Percentiles rank a stretch among this genome's conserved stretches.
Conservation (phyloP, 352 stramenopile genomes). For the Thalassiosira hispida region DNA sequence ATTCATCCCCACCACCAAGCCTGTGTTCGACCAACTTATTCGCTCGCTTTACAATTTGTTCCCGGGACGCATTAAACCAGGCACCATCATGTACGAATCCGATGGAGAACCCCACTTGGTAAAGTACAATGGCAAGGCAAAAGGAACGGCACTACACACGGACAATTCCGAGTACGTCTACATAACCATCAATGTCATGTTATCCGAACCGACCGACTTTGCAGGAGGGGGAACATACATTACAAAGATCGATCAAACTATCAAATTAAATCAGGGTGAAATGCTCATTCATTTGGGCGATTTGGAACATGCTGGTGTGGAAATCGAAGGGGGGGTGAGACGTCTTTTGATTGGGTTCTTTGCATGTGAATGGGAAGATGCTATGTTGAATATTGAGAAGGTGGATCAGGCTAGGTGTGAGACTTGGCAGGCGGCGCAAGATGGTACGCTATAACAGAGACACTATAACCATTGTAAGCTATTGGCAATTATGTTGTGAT, state of each 20-base stretch:
- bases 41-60: slow-evolving; percentile 18
- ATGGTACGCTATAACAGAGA: too few species aligned
- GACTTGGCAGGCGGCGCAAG: too few species aligned
- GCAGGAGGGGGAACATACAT: slow-evolving; percentile 51
- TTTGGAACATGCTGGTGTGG: slow-evolving; percentile 40
- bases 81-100: slow-evolving; percentile 22
- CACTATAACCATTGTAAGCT: too few species aligned
- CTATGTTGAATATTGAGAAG: too few species aligned
- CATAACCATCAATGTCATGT: slow-evolving; percentile 41
- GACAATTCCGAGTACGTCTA: slow-evolving; percentile 39
- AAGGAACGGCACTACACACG: slow-evolving; percentile 20
- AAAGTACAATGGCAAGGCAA: slow-evolving; percentile 31
- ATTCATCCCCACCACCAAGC: slow-evolving; percentile 18
- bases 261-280: slow-evolving; percentile 43
- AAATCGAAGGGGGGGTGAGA: slow-evolving; percentile 32
- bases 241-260: slow-evolving; percentile 23
- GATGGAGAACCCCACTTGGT: slow-evolving; percentile 42
- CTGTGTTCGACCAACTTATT: slow-evolving; percentile 24
- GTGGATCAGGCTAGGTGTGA: too few species aligned
- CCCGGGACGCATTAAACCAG: neutral
- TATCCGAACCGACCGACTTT: slow-evolving; percentile 37
- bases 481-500: too few species aligned
- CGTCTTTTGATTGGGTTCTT: slow-evolving; percentile 32
- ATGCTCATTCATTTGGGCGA: slow-evolving; percentile 51
- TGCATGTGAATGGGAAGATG: slow-evolving; percentile 16